A percentile compares a stretch with the other conserved stretches of the same genome.
Evolutionary conservation across 306 rosid species (phyloP).

Genomic region (Quercus alba): DNA sequence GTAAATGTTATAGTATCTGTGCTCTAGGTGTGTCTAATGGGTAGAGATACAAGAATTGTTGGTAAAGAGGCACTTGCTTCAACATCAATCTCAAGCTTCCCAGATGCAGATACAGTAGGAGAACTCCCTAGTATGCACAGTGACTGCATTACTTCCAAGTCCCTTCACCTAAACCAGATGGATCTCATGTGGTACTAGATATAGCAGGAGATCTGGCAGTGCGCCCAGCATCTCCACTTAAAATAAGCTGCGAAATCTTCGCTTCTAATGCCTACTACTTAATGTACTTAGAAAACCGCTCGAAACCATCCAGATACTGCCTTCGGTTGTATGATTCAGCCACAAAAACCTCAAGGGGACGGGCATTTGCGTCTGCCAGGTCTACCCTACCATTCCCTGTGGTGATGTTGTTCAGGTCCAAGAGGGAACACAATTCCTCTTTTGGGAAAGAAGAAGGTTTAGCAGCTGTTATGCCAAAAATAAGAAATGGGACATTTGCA

Average conservation of each 20-base stretch:
- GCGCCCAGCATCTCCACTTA: no score
- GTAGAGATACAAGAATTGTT: no score
- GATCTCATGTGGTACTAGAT: no score
- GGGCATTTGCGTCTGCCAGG: constrained; percentile 62
- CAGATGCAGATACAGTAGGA: no score
- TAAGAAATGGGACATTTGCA: constrained; percentile 70
- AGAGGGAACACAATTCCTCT: constrained; percentile 68
- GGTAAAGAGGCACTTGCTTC: no score
- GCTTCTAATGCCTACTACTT: constrained; percentile 36
- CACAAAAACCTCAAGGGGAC: constrained; percentile 85
- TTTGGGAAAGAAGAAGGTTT: constrained; percentile 72
- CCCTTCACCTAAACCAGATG: no score
- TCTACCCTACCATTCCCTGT: constrained; percentile 80
- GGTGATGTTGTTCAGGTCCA: constrained; percentile 79
- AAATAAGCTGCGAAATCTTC: constrained; percentile 32
- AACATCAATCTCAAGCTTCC: no score
- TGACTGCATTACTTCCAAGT: no score
- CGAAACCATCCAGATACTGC: constrained; percentile 86
- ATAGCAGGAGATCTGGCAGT: no score
- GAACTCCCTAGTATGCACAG: no score
- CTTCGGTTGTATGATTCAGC: constrained; percentile 73
- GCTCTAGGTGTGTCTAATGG: no score
- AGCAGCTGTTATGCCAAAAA: constrained; percentile 77
- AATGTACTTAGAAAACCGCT: constrained; percentile 84
- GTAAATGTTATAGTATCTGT: no score